These are phyloP conservation scores for Podospora appendiculata DNA, from an alignment of 495 filamentous ascomycete species.

Conservation along the genomic window DNA sequence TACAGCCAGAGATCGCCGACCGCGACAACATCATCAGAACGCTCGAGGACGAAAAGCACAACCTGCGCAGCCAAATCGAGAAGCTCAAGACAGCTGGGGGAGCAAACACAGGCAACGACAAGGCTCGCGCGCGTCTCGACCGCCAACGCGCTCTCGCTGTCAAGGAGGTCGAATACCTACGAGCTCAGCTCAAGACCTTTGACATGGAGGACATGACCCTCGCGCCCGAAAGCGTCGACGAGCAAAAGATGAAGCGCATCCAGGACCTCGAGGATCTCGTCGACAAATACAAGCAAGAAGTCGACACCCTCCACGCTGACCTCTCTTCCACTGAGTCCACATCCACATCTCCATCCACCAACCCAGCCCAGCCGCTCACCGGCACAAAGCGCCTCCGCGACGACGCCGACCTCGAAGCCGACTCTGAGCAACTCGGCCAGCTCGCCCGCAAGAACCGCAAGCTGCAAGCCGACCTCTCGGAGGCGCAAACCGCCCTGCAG, in stretches of 20 bases:
- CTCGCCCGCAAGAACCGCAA: conserved; percentile 77
- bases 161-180: conserved; percentile 89
- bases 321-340: conserved; percentile 53
- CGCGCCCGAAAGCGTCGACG: conserved; percentile 68
- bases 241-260: conserved; percentile 67
- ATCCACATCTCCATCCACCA: conserved; percentile 5
- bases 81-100: conserved; percentile 45
- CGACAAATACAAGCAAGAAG: conserved; percentile 80
- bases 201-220: conserved; percentile 85
- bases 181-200: conserved; percentile 85
- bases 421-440: conserved; percentile 73
- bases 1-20: conserved; percentile 72
- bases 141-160: conserved; percentile 75
- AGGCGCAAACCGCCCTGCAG: conserved; percentile 55
- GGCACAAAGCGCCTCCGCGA: conserved; percentile 52
- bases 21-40: conserved; percentile 69
- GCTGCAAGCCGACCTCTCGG: conserved; percentile 69
- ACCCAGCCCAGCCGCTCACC: conserved; percentile 16
- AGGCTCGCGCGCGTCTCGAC: conserved; percentile 62
- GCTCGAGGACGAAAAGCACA: conserved; percentile 60
- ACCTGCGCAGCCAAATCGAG: conserved; percentile 59
- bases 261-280: conserved; percentile 76
- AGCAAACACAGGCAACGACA: conserved; percentile 34
- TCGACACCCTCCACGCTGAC: conserved; percentile 64
- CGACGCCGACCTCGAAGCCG: conserved; percentile 47